Evolutionary conservation across 345 rosid species (phyloP), one percentile per base, ranked within the genome.

Genomic region (Combretum micranthum): DNA sequence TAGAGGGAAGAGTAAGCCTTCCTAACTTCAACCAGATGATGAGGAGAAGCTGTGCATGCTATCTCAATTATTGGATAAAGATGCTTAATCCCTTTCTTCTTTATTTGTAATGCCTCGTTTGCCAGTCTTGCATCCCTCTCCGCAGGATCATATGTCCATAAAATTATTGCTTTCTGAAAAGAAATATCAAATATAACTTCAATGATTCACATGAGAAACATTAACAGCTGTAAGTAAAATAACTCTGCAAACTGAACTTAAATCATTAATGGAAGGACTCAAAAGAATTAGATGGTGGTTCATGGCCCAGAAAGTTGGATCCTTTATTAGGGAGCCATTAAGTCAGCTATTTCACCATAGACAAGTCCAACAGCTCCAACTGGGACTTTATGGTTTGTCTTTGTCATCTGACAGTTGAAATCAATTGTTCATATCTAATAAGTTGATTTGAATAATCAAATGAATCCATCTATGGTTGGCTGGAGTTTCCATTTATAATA

Each of bases 51-150:
- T 16, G 96, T 76, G 20, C 96, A 87, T 4, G 96, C 75, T 61
- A 89, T 82, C 89, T 89, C 99, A 11, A 87, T 73, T 8, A 93
- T 69, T 37, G 79, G 68, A 58, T 83, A 75, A 42, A 87, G 56
- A 20, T 75, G 75, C 19, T 89, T 81, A 25, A 62, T 15, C 13
- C 72, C 63, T 55, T 66, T 74, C 73, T 60, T 81, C 44, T 49
- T 74, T 22, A 57, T 64, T 52, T 69, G 79, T 63, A 93, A 57
- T 14, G 79, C 83, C 19, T 83, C 77, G 53, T 82, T 73, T 39
- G 81, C 84, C 17, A 87, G 70, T 62, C 61, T 82, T 4, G 99
- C 99, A 73, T 93, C 95, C 72, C 97, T 83, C 75, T 83, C 90
- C 8, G 85, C 68, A 25, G 99, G 87, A 57, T 87, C 97, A 53